phyloP scores from a whole-genome alignment of 179 eudicot species.

The Beta lomatogona region DNA sequence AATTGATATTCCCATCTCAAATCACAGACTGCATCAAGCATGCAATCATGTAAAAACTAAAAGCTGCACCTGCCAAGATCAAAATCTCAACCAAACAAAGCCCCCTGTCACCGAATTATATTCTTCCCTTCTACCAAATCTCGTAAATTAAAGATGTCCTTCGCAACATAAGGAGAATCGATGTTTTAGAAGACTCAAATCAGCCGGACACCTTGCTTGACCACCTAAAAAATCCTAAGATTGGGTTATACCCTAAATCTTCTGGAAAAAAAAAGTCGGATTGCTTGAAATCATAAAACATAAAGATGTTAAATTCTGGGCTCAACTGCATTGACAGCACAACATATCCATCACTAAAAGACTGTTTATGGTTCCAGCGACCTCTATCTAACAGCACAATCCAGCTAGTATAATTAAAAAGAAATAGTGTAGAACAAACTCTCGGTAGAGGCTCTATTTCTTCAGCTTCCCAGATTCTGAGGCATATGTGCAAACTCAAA shows the following conservation, averaged over 20 bases:
- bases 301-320: too few relatives aligned
- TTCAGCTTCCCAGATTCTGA: neutral
- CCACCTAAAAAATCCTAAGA: too few relatives aligned
- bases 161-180: too few relatives aligned
- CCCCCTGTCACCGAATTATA: neutral
- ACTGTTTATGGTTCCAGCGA: neutral
- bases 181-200: neutral
- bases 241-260: too few relatives aligned
- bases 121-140: neutral
- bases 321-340: too few relatives aligned
- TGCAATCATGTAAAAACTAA: neutral
- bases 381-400: neutral
- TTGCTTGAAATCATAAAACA: too few relatives aligned
- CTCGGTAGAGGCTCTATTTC: neutral
- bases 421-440: too few relatives aligned
- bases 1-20: neutral
- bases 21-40: neutral
- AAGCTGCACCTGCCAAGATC: neutral
- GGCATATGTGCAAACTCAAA: neutral
- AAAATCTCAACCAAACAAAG: neutral
- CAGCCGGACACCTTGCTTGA: too few relatives aligned
- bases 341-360: neutral
- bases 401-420: neutral
- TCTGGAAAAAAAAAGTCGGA: too few relatives aligned
- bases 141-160: too few relatives aligned